Conservation (phyloP, 2,329 filamentous ascomycete genomes). For the Colletotrichum tamarilloi region DNA sequence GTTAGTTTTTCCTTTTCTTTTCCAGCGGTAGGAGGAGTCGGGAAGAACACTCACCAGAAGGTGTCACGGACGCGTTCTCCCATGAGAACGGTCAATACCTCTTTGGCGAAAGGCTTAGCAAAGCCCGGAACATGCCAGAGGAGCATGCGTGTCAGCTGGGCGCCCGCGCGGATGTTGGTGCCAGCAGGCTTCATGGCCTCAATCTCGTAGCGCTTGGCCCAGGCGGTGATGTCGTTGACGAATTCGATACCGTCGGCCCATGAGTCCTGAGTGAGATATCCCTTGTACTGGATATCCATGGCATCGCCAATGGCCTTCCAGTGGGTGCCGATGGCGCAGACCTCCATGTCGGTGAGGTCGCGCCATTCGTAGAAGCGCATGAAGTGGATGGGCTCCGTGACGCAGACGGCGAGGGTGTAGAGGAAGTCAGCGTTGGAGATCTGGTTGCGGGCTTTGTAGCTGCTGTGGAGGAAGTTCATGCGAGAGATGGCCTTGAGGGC, state of each 20-base stretch:
- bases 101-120: constrained; percentile 57
- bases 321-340: constrained; percentile 73
- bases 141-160: constrained; percentile 70
- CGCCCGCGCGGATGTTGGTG: constrained; percentile 63
- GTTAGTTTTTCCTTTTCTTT: too few relatives aligned
- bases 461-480: constrained; percentile 53
- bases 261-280: constrained; percentile 45
- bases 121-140: constrained; percentile 63
- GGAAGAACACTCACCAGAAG: constrained; percentile 64
- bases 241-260: constrained; percentile 66
- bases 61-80: constrained; percentile 71
- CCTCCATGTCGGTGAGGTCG: constrained; percentile 72
- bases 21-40: too few relatives aligned
- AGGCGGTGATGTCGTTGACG: constrained; percentile 57
- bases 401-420: constrained; percentile 65
- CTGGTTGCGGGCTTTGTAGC: constrained; percentile 49
- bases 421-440: constrained; percentile 52
- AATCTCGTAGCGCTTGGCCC: constrained; percentile 68
- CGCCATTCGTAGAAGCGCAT: constrained; percentile 78
- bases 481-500: constrained; percentile 50
- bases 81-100: constrained; percentile 70
- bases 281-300: constrained; percentile 70
- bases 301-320: constrained; percentile 79
- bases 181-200: constrained; percentile 65
- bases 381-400: constrained; percentile 73